Base-by-base conservation (phyloP, 345 rosid genomes). In the Camelina laxa region DNA sequence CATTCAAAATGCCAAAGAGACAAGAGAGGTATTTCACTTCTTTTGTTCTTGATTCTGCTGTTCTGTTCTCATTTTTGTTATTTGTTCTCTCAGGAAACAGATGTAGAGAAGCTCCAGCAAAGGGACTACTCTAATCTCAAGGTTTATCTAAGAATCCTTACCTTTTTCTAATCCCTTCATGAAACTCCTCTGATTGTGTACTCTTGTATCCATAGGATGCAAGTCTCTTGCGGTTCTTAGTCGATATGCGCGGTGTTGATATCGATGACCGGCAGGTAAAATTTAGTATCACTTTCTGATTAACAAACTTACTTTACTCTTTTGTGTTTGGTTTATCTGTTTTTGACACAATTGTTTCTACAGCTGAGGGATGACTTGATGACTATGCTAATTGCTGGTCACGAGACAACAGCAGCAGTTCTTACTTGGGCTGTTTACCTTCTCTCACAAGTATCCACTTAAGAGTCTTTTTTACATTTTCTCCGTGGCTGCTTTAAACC, bases 341-440 rank as follows among this genome's bases (percentile, higher is more conserved):
- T 17, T 38, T 17, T 39, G 35, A 38, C 22, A 31, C 39, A 24
- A 60, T 67, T 35, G 13, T 20, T 44, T 60, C 17, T 76, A 81
- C 87, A 93, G 97, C 89, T 91, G 72, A 86, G 97, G 73, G 98
- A 93, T 75, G 98, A 93, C 74, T 74, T 89, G 66, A 93, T 91
- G 96, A 91, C 97, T 10, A 89, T 93, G 97, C 90, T 93, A 50
- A 83, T 93, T 50, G 97, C 98, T 38, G 97, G 98, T 20, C 98
- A 93, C 56, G 98, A 93, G 83, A 93, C 98, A 47, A 93, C 97
- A 36, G 95, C 98, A 54, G 96, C 97, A 57, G 98, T 93, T 76
- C 96, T 93, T 71, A 93, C 98, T 39, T 93, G 98, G 98, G 94
- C 97, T 69, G 86, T 87, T 78, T 93, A 72, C 87, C 84, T 93